Base-by-base conservation (phyloP, 1,139 yeast genomes). In the Saccharomyces pastorianus region DNA sequence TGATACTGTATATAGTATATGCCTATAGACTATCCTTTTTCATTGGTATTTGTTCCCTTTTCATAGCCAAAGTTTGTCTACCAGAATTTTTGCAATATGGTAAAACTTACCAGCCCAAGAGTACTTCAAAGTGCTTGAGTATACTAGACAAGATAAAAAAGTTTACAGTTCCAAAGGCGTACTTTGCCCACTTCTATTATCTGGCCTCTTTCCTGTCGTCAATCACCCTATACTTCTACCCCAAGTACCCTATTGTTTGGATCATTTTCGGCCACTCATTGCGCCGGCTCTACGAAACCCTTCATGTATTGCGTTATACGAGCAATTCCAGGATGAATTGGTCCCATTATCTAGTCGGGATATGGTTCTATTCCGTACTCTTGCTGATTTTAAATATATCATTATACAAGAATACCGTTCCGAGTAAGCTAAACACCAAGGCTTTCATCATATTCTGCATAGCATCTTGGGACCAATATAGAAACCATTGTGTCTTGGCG, bases 271-370 rank as follows among this genome's bases (percentile, higher is more conserved):
- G 80, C 3, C 98, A 90, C 63, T 81, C 86, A 0, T n/a, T 71
- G 1, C 74, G 96, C 61, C 74, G 98, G 54, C 63, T 78, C 7
- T 67, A 71, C 44, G 98, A 91, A 66, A 82, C 89, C 53, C 55
- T 73, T 1, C 73, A 63, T 46, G 72, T 88, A 26, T 76, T 81
- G 51, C 78, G 74, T 32, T 79, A 78, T 61, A 73, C 78, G n/a
- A 60, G 73, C 13, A 63, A 66, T 0, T 77, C 95, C 0, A 75
- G 78, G 53, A 90, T 91, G 74, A 88, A 90, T 65, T 58, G 88
- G 29, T 74, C 84, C 2, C 97, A 91, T 69, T 91, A 88, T 64
- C 48, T 84, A 1, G 88, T 81, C 14, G 98, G 97, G 0, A 48
- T 87, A 5, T 71, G 76, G 58, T 90, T 85, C 65, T 91, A 91